phyloP scores from a whole-genome alignment of 352 stramenopile species.

The Phytophthora vignae region DNA sequence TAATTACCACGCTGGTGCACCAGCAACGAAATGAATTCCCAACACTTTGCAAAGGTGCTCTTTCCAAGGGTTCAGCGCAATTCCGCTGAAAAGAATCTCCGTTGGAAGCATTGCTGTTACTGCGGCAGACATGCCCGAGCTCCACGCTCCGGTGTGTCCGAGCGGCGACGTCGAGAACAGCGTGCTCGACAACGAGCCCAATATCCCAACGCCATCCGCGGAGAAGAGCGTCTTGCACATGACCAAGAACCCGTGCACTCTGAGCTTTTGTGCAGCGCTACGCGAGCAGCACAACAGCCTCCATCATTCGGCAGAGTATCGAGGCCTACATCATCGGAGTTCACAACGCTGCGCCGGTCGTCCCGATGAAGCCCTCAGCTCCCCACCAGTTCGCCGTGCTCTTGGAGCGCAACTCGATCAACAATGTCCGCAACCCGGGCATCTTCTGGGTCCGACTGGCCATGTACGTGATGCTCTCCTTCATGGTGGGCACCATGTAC shows the following conservation, averaged over 20 bases:
- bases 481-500: slow-evolving; percentile 80
- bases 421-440: slow-evolving; percentile 68
- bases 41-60: background rate
- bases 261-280: slow-evolving; percentile 27
- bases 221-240: background rate
- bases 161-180: background rate
- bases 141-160: background rate
- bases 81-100: background rate
- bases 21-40: background rate
- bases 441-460: slow-evolving; percentile 76
- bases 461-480: slow-evolving; percentile 73
- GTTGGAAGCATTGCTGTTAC: background rate
- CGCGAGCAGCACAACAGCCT: slow-evolving; percentile 10
- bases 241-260: slow-evolving; percentile 23
- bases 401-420: slow-evolving; percentile 63
- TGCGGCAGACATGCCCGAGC: background rate
- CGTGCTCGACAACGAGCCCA: background rate
- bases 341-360: slow-evolving; percentile 23
- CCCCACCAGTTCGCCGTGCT: slow-evolving; percentile 61
- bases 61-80: background rate
- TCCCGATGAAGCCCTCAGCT: slow-evolving; percentile 40
- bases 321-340: slow-evolving; percentile 10
- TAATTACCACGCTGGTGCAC: background rate
- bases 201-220: background rate
- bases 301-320: slow-evolving; percentile 12